Evolutionary conservation across 805 yeast genomes (phyloP).

Genomic region (Metschnikowia gelsemii): DNA sequence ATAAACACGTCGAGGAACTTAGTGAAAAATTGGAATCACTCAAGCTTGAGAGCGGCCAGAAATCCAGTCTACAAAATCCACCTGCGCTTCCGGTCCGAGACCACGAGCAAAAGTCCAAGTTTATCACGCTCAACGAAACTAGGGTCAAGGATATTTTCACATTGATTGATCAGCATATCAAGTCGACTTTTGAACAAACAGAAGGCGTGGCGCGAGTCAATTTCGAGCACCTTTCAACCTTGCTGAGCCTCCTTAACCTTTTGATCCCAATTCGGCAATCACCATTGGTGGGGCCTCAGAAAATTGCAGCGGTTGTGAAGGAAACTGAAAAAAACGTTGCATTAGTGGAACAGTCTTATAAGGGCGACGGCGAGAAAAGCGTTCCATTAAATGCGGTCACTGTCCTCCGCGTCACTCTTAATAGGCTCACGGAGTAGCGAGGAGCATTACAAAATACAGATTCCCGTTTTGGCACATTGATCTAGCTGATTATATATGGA

Average conservation of each 20-base stretch:
- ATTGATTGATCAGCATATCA: slow-evolving; percentile 40
- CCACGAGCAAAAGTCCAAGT: slow-evolving; percentile 30
- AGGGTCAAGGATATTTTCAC: slow-evolving; percentile 45
- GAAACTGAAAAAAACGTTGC: slow-evolving; percentile 19
- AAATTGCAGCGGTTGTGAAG: slow-evolving; percentile 17
- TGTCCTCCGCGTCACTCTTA: slow-evolving; percentile 35
- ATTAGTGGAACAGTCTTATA: slow-evolving; percentile 22
- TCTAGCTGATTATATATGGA: too few species aligned
- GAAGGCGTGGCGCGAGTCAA: slow-evolving; percentile 23
- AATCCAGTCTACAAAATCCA: slow-evolving; percentile 1
- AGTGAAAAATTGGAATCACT: slow-evolving; percentile 15
- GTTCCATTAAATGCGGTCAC: slow-evolving; percentile 33
- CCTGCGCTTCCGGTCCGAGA: slow-evolving; percentile 24
- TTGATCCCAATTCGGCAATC: slow-evolving; percentile 34
- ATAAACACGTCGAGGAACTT: slow-evolving; percentile 16
- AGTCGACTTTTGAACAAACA: slow-evolving; percentile 31
- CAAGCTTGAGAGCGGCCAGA: slow-evolving; percentile 24
- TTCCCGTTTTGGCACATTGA: too few species aligned
- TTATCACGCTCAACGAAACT: slow-evolving; percentile 42
- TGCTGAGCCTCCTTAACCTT: slow-evolving; percentile 60
- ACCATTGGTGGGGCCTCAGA: slow-evolving; percentile 19
- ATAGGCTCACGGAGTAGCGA: slow-evolving; percentile 28
- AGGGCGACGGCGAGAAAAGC: slow-evolving; percentile 18
- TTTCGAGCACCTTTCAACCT: slow-evolving; percentile 36
- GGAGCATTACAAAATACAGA: too few species aligned